Evolutionary conservation across 2,329 filamentous ascomycete species (phyloP), one percentile per base, ranked within the genome.

Genomic region (Ceratocystis papillata): DNA sequence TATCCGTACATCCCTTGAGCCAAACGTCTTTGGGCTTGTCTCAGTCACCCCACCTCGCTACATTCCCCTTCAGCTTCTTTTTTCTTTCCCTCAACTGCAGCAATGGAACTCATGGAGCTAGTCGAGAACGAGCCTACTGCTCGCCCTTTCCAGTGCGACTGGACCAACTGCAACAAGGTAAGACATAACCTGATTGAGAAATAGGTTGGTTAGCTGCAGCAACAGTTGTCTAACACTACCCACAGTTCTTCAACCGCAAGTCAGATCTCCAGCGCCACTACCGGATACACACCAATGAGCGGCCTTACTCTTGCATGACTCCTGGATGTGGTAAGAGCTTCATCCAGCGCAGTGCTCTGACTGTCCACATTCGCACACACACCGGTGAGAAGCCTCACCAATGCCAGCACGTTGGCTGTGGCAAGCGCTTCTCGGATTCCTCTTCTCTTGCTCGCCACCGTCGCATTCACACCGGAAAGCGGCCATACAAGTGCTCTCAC

Each of bases 361-460:
- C 85, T 2, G 86, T 88, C 50, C 86, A 89, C 73, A 86, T 85
- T 66, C 81, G 86, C 69, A 88, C 85, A 12, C 86, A 88, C 69
- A 88, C 85, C 0, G 85, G 85, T 66, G 86, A 88, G 76, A 89
- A 88, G 74, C 86, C 86, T 67, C 85, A 88, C 70, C 80, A 84
- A 70, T 89, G 86, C 71, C 80, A 85, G 71, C 81, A 86, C 69
- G 75, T 81, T 30, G 84, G 83, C 22, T 88, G 86, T 71, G 83
- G 82, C 57, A 88, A 88, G 76, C 79, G 83, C 50, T 88, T 88
- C 72, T 87, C 86, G 65, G 86, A 88, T 75, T 86, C 84, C 7
- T 87, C 84, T 2, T 86, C 83, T 75, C 76, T 87, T 67, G 83
- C 84, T 53, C 79, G 85, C 41, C 85, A 87, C 73, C 80, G 84